Evolutionary conservation across 495 filamentous ascomycete genomes (phyloP), one percentile per base, ranked within the genome.

Genomic region (Aspergillus mulundensis): DNA sequence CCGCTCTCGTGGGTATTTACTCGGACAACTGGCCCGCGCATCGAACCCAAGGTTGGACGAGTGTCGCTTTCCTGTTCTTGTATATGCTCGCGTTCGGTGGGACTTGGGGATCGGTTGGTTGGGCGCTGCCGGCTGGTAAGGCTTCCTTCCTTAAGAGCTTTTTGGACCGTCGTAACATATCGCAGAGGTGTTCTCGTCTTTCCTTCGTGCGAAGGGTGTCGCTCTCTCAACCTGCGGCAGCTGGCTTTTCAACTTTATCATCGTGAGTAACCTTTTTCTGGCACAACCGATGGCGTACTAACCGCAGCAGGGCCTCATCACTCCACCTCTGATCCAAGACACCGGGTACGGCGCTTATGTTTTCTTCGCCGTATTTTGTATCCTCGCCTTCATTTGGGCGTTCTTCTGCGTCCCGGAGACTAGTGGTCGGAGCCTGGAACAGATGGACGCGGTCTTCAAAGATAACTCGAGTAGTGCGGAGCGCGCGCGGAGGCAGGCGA

Each of bases 241-340:
- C 50, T 84, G 80, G 79, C 54, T 81, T 1, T 81, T 79, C 58
- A 83, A 83, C 60, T 82, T 83, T 57, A 78, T 84, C 39, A 79
- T 82, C 36, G 77, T 74, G 57, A 36, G 32, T 36, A 4, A 10
- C 32, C 12, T 39, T 39, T 39, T 7, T 25, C 36, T 12, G 7
- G 7, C 32, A 2, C 32, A 10, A 36, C 11, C 24, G 2, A 16
- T 12, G 7, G 15, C 8, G n/a, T 2, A 49, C 47, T 52, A 36
- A 55, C 44, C 19, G 46, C 23, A 16, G 14, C 30, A 76, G 72
- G 75, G 76, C 16, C 65, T 81, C 1, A 77, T 81, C 57, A 81
- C 79, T 1, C 80, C 80, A 1, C 80, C 78, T 3, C 63, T 84
- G 0, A 73, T 84, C 19, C 66, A 81, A 54, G 73, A 77, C 50